Evolutionary conservation across 208 protist species (phyloP).

Genomic region (Leishmania tarentolae): DNA sequence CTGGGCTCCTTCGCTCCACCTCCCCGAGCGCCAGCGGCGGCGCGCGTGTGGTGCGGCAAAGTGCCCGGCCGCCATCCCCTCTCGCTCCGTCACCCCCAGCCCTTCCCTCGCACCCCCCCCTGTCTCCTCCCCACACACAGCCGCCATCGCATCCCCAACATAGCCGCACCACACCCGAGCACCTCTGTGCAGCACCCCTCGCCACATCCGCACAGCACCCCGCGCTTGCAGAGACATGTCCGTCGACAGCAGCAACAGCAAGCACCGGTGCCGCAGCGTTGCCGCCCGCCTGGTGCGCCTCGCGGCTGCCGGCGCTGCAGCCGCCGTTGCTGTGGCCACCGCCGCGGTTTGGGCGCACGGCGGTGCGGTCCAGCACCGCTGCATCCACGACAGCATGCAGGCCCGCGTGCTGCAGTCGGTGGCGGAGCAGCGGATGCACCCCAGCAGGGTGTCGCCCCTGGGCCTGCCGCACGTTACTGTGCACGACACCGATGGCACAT

Average conservation of each 20-base stretch:
- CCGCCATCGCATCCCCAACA: too few species aligned
- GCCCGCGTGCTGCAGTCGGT: constrained; percentile 12
- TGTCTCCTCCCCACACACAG: too few species aligned
- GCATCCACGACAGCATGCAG: constrained; percentile 30
- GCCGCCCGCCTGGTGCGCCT: constrained; percentile 16
- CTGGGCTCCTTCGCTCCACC: neutral
- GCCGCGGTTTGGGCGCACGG: neutral
- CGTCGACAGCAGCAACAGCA: constrained; percentile 1
- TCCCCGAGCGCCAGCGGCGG: neutral
- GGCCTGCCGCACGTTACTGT: constrained; percentile 13
- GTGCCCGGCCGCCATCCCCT: too few species aligned
- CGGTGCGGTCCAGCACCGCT: constrained; percentile 14
- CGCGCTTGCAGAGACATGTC: neutral
- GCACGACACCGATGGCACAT: neutral
- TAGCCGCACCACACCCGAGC: too few species aligned
- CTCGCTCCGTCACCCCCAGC: too few species aligned
- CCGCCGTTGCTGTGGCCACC: neutral
- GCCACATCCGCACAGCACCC: too few species aligned
- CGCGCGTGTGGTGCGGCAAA: too few species aligned
- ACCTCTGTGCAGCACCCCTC: too few species aligned
- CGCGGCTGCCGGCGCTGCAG: neutral
- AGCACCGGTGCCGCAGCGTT: constrained; percentile 14
- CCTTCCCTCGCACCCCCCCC: too few species aligned
- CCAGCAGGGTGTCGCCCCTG: neutral
- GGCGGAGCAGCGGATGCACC: neutral